Conservation (phyloP, 2,329 filamentous ascomycete genomes). For the Aspergillus brunneoviolaceus region DNA sequence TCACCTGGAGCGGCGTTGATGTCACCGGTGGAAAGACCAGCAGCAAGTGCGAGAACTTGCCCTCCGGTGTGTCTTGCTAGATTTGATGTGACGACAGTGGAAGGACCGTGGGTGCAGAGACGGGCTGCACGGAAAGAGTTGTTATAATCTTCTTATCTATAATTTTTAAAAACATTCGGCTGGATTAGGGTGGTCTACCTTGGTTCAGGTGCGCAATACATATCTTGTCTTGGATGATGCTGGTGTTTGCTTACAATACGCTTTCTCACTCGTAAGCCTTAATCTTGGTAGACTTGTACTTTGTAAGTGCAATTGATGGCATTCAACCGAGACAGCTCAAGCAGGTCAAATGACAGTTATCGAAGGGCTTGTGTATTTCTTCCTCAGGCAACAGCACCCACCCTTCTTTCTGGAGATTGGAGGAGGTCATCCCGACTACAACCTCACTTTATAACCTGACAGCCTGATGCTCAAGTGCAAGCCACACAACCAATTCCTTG, state of each 20-base stretch:
- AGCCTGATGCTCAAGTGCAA: neutral
- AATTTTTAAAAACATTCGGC: neutral
- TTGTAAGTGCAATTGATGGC: too few relatives aligned
- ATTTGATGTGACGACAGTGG: neutral
- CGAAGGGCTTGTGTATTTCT: too few relatives aligned
- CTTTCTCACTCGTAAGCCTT: too few relatives aligned
- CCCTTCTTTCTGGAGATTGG: neutral
- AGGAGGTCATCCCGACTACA: neutral
- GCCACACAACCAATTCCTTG: neutral
- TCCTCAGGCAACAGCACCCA: neutral
- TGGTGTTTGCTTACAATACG: too few relatives aligned
- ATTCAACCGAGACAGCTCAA: too few relatives aligned
- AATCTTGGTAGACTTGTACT: too few relatives aligned
- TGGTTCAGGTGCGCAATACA: neutral
- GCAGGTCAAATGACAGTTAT: too few relatives aligned
- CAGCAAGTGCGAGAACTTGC: slow-evolving; percentile 44
- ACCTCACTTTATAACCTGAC: neutral
- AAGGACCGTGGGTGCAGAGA: neutral
- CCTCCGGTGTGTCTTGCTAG: slow-evolving; percentile 38
- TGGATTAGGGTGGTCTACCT: neutral
- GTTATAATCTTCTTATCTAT: neutral
- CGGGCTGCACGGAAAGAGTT: neutral
- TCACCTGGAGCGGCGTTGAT: slow-evolving; percentile 53
- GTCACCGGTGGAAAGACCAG: slow-evolving; percentile 54
- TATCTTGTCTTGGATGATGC: neutral